These are phyloP conservation scores for Globisporangium nagaii DNA, from an alignment of 352 stramenopile species.

Conservation along the genomic window DNA sequence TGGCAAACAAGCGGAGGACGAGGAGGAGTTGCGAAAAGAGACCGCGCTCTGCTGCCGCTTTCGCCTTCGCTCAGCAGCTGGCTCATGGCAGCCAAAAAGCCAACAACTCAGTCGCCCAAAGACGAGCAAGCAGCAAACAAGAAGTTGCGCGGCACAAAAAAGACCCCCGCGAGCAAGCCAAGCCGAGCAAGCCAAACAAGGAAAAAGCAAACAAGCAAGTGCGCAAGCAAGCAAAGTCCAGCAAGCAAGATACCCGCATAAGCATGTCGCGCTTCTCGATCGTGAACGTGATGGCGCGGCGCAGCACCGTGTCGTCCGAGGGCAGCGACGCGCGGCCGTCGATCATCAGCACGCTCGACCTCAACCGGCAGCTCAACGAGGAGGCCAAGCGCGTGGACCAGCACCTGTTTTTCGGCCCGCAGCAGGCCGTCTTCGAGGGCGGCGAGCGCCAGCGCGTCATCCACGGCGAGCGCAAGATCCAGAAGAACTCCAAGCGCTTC, in stretches of 20 bases:
- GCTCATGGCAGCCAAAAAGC: no score
- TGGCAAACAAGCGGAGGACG: no score
- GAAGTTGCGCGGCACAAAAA: background rate
- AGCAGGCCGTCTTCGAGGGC: slow-evolving; percentile 65
- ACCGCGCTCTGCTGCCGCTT: no score
- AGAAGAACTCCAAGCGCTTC: slow-evolving; percentile 76
- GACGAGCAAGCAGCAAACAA: background rate
- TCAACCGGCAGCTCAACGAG: slow-evolving; percentile 70
- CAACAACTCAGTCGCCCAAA: background rate
- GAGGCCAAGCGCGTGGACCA: slow-evolving; percentile 59
- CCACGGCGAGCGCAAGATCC: slow-evolving; percentile 82
- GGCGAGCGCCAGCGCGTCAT: slow-evolving; percentile 78
- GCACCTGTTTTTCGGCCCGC: slow-evolving; percentile 80
- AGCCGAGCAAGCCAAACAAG: background rate
- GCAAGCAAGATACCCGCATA: no score
- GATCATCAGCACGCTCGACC: slow-evolving; percentile 49
- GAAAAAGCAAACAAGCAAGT: background rate
- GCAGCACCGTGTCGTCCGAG: slow-evolving; percentile 42
- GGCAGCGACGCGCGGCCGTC: slow-evolving; percentile 60
- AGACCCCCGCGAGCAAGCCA: slow-evolving; percentile 1
- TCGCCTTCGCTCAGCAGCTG: slow-evolving; percentile 1
- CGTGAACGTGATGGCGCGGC: slow-evolving; percentile 53
- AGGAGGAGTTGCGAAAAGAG: no score
- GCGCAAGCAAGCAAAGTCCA: background rate
- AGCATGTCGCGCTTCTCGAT: slow-evolving; percentile 81